Conservation (phyloP, 1,284 basidiomycete species). For the Pseudozyma tsukubaensis region DNA sequence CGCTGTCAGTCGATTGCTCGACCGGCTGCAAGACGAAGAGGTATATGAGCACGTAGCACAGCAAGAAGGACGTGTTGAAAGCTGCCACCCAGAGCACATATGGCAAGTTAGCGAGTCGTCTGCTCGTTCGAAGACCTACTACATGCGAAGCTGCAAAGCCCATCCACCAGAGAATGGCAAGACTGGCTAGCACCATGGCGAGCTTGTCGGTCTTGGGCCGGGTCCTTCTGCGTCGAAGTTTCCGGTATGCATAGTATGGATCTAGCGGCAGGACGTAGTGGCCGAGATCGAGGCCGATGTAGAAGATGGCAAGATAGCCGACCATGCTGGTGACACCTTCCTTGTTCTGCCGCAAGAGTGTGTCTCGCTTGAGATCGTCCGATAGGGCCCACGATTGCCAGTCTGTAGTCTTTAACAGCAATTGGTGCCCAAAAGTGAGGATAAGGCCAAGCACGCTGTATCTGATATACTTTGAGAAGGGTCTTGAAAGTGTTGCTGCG, state of each 20-base stretch:
- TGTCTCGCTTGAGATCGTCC: constrained; percentile 70
- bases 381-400: constrained; percentile 55
- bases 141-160: constrained; percentile 70
- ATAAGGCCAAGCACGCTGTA: constrained; percentile 77
- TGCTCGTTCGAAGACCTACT: constrained; percentile 30
- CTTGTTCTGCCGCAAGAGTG: constrained; percentile 84
- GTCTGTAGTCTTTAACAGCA: constrained; percentile 21
- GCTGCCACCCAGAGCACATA: constrained; percentile 91
- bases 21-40: constrained; percentile 75
- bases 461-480: constrained; percentile 73
- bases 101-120: constrained; percentile 75
- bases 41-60: constrained; percentile 83
- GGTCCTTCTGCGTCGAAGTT: constrained; percentile 5
- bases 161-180: constrained; percentile 82
- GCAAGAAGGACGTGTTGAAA: constrained; percentile 87
- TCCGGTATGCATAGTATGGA: constrained; percentile 70
- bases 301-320: constrained; percentile 89
- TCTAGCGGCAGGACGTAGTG: constrained; percentile 82
- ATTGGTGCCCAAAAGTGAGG: constrained; percentile 68
- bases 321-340: constrained; percentile 86
- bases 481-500: constrained; percentile 74
- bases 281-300: constrained; percentile 85
- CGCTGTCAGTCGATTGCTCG: constrained; percentile 27
- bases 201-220: constrained; percentile 43
- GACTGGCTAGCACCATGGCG: constrained; percentile 72